Conservation (phyloP, 2,329 filamentous ascomycete species). For the Claviceps africana region DNA sequence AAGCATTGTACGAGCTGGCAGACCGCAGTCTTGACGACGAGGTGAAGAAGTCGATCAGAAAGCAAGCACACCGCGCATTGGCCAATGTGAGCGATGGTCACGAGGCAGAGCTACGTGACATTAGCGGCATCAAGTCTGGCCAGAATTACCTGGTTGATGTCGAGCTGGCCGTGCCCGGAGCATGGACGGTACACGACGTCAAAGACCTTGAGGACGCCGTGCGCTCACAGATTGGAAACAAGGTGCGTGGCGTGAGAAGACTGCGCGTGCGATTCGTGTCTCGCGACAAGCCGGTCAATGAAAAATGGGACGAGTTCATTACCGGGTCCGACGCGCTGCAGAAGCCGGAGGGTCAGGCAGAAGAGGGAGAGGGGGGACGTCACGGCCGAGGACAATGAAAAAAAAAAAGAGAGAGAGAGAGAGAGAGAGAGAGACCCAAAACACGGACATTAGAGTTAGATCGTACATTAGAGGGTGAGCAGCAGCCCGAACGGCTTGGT, state of each 20-base stretch:
- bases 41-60: slow-evolving; percentile 56
- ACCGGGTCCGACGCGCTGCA: slow-evolving; percentile 35
- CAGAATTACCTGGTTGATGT: slow-evolving; percentile 93
- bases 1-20: slow-evolving; percentile 76
- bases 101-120: slow-evolving; percentile 56
- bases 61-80: slow-evolving; percentile 48
- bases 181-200: slow-evolving; percentile 61
- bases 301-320: slow-evolving; percentile 68
- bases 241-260: slow-evolving; percentile 70
- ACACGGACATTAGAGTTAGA: slow-evolving; percentile 16
- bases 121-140: slow-evolving; percentile 86
- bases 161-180: slow-evolving; percentile 64
- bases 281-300: slow-evolving; percentile 42
- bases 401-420: too few species aligned
- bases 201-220: slow-evolving; percentile 59
- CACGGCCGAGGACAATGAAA: slow-evolving; percentile 23
- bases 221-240: slow-evolving; percentile 56
- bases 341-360: slow-evolving; percentile 48
- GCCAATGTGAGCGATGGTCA: slow-evolving; percentile 36
- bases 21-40: slow-evolving; percentile 82
- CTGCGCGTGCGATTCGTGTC: slow-evolving; percentile 75
- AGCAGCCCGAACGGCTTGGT: too few species aligned
- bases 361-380: slow-evolving; percentile 23
- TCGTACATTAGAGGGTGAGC: not conserved
- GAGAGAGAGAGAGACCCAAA: slow-evolving; percentile 18